A percentile compares a stretch with the other conserved stretches of the same genome.
phyloP scores from a whole-genome alignment of 306 rosid genomes.

The Luffa acutangula region DNA sequence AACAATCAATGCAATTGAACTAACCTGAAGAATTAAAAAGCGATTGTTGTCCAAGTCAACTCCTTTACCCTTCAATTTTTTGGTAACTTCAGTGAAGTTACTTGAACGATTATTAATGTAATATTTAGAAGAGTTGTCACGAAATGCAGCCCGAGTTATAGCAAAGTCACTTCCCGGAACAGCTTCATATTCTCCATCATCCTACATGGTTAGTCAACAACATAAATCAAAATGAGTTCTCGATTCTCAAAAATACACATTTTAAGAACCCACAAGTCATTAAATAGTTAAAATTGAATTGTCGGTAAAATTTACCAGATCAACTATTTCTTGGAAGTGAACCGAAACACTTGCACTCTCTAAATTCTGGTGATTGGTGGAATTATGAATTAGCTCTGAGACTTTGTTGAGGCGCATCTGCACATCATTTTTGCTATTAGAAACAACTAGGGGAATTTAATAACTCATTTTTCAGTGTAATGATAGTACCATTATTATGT shows the following conservation, averaged over 20 bases:
- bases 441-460: not conserved
- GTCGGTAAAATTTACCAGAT: slow-evolving; percentile 36
- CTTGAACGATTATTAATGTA: slow-evolving; percentile 69
- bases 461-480: not conserved
- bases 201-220: slow-evolving; percentile 28
- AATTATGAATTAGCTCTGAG: slow-evolving; percentile 94
- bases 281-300: not conserved
- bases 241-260: not conserved
- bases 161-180: slow-evolving; percentile 82
- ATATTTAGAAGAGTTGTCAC: slow-evolving; percentile 91
- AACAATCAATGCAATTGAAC: not conserved
- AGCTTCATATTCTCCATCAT: slow-evolving; percentile 61
- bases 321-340: slow-evolving; percentile 85
- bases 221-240: not conserved
- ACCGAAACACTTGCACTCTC: slow-evolving; percentile 96
- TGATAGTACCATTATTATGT: not conserved
- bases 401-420: slow-evolving; percentile 95
- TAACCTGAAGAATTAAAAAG: slow-evolving; percentile 91
- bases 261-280: too few species aligned
- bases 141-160: slow-evolving; percentile 74
- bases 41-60: slow-evolving; percentile 94
- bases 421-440: slow-evolving; percentile 3
- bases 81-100: slow-evolving; percentile 92
- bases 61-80: slow-evolving; percentile 89
- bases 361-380: slow-evolving; percentile 82